A percentile compares a stretch with the other conserved stretches of the same genome.
Conservation (phyloP, 345 rosid genomes). For the Abelmoschus esculentus region DNA sequence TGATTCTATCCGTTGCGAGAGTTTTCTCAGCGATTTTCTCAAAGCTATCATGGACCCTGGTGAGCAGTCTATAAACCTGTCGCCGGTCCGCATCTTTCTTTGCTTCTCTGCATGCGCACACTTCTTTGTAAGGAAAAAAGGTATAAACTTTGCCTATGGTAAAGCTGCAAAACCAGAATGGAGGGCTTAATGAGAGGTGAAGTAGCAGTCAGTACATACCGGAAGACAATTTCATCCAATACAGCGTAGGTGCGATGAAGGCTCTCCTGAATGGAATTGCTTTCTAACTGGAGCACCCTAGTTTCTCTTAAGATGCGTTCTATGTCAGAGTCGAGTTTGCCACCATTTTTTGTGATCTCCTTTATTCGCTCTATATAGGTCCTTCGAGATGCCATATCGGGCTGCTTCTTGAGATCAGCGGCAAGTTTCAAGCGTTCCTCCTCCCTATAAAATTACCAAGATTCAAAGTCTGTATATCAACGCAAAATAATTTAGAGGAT, state of each 20-base stretch:
- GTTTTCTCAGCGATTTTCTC: constrained; percentile 33
- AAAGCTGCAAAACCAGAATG: neutral
- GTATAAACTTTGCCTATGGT: no score
- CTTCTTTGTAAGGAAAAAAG: constrained; percentile 1
- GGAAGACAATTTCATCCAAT: constrained; percentile 68
- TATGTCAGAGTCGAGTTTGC: constrained; percentile 73
- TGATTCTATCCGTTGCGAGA: constrained; percentile 49
- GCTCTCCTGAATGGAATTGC: constrained; percentile 77
- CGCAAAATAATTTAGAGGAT: neutral
- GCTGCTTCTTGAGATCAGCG: constrained; percentile 40
- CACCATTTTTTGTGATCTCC: constrained; percentile 79
- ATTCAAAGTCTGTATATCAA: neutral
- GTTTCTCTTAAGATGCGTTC: constrained; percentile 67
- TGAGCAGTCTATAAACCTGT: constrained; percentile 64
- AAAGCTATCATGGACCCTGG: constrained; percentile 63
- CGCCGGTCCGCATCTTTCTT: constrained; percentile 56
- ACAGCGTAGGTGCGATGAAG: constrained; percentile 76
- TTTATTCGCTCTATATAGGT: constrained; percentile 58
- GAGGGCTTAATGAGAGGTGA: neutral
- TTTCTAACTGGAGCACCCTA: constrained; percentile 75
- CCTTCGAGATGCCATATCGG: constrained; percentile 43
- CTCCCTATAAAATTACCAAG: constrained; percentile 39
- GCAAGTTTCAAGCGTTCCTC: constrained; percentile 43
- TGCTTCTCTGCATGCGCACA: constrained; percentile 49
- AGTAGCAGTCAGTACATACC: constrained; percentile 27